Evolutionary conservation across 2,329 filamentous ascomycete species (phyloP).

Genomic region (Teratosphaeria zuluensis): DNA sequence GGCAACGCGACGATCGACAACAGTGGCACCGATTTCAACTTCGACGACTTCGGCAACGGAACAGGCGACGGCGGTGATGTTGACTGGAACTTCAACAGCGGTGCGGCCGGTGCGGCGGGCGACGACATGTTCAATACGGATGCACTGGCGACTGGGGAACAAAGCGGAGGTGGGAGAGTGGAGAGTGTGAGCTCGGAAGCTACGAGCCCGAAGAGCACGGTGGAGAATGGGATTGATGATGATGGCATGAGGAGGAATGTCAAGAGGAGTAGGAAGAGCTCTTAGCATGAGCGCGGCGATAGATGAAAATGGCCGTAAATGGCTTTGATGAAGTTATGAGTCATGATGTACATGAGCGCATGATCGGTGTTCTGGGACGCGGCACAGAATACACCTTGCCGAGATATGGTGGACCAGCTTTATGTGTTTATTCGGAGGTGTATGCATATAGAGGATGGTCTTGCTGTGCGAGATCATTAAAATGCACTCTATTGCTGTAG

Average conservation of each 20-base stretch:
- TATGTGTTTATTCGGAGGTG: neutral
- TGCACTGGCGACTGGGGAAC: neutral
- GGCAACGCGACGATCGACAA: neutral
- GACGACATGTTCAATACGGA: conserved; percentile 10
- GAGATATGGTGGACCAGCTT: neutral
- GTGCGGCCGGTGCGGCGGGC: neutral
- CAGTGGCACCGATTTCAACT: conserved; percentile 9
- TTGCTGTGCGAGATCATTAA: neutral
- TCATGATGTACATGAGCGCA: neutral
- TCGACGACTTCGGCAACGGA: conserved; percentile 16
- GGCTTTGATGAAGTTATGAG: neutral
- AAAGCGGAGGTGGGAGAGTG: conserved; percentile 21
- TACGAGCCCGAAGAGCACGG: conserved; percentile 23
- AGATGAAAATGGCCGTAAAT: neutral
- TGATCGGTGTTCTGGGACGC: neutral
- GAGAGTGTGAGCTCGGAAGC: conserved; percentile 34
- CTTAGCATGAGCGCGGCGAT: neutral
- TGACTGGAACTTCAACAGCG: conserved; percentile 12
- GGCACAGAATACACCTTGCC: neutral
- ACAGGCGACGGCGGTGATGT: conserved; percentile 8
- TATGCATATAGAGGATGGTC: neutral
- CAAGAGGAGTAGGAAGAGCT: neutral
- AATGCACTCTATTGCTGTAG: neutral
- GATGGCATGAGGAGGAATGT: neutral
- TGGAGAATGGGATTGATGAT: conserved; percentile 1